phyloP scores from a whole-genome alignment of 2,329 filamentous ascomycete genomes.

The Fusarium pseudograminearum region DNA sequence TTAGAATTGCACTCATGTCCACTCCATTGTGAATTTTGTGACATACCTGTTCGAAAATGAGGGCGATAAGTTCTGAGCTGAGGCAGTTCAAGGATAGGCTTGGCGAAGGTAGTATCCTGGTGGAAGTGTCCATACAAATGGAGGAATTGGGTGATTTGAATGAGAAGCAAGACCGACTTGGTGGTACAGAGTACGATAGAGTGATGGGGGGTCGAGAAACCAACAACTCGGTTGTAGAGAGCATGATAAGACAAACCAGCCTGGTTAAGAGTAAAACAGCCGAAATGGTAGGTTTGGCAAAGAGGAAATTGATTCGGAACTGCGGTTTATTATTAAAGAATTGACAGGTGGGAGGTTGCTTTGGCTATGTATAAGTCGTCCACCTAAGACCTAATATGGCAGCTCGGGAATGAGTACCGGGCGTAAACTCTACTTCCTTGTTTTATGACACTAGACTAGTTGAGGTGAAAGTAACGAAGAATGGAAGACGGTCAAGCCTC shows the following conservation, averaged over 20 bases:
- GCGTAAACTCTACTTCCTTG: constrained; percentile 33
- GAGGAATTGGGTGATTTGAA: constrained; percentile 19
- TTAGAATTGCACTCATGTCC: constrained; percentile 18
- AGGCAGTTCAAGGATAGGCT: constrained; percentile 49
- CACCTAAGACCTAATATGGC: constrained; percentile 14
- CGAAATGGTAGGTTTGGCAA: constrained; percentile 15
- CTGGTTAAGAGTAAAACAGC: constrained; percentile 2
- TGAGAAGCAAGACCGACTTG: constrained; percentile 20
- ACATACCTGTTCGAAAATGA: constrained; percentile 58
- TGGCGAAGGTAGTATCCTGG: constrained; percentile 13
- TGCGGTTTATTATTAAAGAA: constrained; percentile 11
- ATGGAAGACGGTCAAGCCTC: constrained; percentile 38
- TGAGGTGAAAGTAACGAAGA: constrained; percentile 50
- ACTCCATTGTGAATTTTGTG: not conserved
- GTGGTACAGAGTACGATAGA: constrained; percentile 35
- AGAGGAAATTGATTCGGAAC: constrained; percentile 3
- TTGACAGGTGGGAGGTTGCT: constrained; percentile 16
- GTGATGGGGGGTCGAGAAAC: constrained; percentile 35
- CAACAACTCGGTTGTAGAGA: constrained; percentile 43
- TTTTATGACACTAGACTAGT: constrained; percentile 47
- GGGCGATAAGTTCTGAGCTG: constrained; percentile 58
- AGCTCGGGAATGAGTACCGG: constrained; percentile 10
- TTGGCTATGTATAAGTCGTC: constrained; percentile 39
- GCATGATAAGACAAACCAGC: constrained; percentile 31
- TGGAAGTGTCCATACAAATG: constrained; percentile 42